Evolutionary conservation across 2,329 filamentous ascomycete species (phyloP).

Genomic region (Arthrobotrys entomopaga): DNA sequence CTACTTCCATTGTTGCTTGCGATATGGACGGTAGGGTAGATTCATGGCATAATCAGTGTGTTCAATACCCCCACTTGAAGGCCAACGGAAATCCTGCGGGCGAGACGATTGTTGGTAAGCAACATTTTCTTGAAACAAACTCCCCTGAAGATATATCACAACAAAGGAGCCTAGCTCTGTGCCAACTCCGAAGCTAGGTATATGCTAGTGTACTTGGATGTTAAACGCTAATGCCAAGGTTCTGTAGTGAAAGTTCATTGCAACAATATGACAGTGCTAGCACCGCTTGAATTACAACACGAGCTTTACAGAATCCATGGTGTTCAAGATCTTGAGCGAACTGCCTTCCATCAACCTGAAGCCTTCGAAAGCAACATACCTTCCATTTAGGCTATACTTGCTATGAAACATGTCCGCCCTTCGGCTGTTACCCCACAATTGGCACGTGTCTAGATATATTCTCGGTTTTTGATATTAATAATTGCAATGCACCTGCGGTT

Average conservation of each 20-base stretch:
- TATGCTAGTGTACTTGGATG: neutral
- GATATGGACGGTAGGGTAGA: neutral
- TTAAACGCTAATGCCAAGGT: neutral
- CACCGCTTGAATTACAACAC: constrained; percentile 19
- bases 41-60: constrained; percentile 15
- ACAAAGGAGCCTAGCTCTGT: neutral
- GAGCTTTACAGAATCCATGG: constrained; percentile 10
- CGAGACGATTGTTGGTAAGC: constrained; percentile 45
- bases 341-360: constrained; percentile 12
- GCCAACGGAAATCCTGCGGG: constrained; percentile 36
- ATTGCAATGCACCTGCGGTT: no score
- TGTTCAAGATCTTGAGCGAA: constrained; percentile 14
- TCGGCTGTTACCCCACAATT: no score
- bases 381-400: neutral
- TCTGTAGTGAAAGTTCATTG: constrained; percentile 26
- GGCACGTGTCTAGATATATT: no score
- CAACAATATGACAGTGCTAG: constrained; percentile 16
- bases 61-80: constrained; percentile 17
- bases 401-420: neutral
- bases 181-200: neutral
- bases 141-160: constrained; percentile 9
- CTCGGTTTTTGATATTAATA: no score
- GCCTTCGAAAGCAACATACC: constrained; percentile 15
- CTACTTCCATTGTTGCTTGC: constrained; percentile 2
- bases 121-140: constrained; percentile 22